phyloP scores from a whole-genome alignment of 129 eudicot species.

The sunflower (Helianthus annuus) region HanXRQr2.0-SUNRISE NC_035445.2:82174089-82174588 shows the following conservation, averaged over 20 bases:
- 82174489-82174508: not conserved
- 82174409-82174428: constrained; percentile 72
- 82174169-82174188: constrained; percentile 8
- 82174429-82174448: constrained; percentile 71
- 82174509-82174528: constrained; percentile 6
- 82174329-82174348: constrained; percentile 76
- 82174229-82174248: constrained; percentile 84
- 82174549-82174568: constrained; percentile 60
- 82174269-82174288: constrained; percentile 75
- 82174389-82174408: constrained; percentile 66
- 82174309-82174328: constrained; percentile 96
- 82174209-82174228: constrained; percentile 73
- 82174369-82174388: constrained; percentile 62
- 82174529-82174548: not conserved
- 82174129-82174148: not conserved
- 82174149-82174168: not conserved
- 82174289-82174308: constrained; percentile 83
- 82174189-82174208: constrained; percentile 1
- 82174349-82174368: constrained; percentile 65
- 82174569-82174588: constrained; percentile 89
- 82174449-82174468: constrained; percentile 72
- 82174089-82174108: too few relatives aligned
- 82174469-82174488: constrained; percentile 34
- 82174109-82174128: not conserved
- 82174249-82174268: constrained; percentile 64